Conservation (phyloP, 2,329 filamentous ascomycete genomes). For the Alternaria sp. region DNA sequence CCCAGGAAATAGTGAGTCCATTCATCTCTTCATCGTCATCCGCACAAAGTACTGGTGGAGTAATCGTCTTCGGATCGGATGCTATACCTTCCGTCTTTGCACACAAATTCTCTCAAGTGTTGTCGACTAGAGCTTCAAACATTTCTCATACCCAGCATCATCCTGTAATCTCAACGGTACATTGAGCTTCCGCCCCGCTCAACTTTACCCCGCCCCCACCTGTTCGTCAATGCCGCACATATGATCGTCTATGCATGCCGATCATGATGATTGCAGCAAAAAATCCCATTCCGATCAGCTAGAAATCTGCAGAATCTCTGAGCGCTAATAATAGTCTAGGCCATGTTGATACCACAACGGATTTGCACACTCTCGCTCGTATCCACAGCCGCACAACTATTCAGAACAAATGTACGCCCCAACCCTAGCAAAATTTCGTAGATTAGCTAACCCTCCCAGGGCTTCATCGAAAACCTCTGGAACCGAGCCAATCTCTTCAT, state of each 20-base stretch:
- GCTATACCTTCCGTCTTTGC: conserved; percentile 34
- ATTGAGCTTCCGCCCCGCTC: conserved; percentile 21
- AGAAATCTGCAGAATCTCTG: not conserved
- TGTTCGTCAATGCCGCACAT: conserved; percentile 3
- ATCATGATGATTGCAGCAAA: conserved; percentile 1
- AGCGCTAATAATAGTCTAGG: conserved; percentile 33
- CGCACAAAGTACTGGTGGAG: not conserved
- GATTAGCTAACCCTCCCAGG: conserved; percentile 53
- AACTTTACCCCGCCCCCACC: conserved; percentile 24
- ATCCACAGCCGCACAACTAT: conserved; percentile 59
- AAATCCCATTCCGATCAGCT: not conserved
- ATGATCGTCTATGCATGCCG: not conserved
- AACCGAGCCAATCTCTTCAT: conserved; percentile 67
- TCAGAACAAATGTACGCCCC: conserved; percentile 54
- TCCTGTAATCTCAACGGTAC: conserved; percentile 35
- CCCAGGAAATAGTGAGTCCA: conserved; percentile 74
- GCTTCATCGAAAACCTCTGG: conserved; percentile 69
- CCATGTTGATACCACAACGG: conserved; percentile 56
- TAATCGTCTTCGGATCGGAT: conserved; percentile 27
- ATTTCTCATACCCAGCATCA: conserved; percentile 24
- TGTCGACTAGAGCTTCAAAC: conserved; percentile 28
- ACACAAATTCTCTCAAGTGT: conserved; percentile 19
- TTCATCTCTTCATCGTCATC: not conserved
- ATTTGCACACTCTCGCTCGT: conserved; percentile 61
- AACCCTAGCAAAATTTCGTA: not conserved